A percentile compares a stretch with the other conserved stretches of the same genome.
These are phyloP conservation scores for Ocimum tenuiflorum DNA, from an alignment of 257 asterid species.

Conservation along the genomic window DNA sequence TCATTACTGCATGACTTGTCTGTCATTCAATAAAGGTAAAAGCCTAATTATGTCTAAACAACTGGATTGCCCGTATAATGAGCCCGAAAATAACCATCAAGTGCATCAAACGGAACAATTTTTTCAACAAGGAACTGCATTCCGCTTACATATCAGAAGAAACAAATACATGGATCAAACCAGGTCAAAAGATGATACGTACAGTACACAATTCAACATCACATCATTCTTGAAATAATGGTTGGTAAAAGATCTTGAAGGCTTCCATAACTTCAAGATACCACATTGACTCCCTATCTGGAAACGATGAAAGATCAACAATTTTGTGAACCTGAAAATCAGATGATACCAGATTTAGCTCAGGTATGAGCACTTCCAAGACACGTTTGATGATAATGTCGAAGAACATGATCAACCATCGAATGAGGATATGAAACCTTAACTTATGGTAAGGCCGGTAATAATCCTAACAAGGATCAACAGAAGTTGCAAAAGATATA, in stretches of 20 bases:
- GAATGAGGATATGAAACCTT: neutral
- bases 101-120: neutral
- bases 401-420: neutral
- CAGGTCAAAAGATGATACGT: neutral
- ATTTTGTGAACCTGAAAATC: slow-evolving; percentile 81
- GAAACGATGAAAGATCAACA: slow-evolving; percentile 67
- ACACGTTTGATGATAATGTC: neutral
- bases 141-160: neutral
- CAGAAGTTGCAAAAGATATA: neutral
- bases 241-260: slow-evolving; percentile 66
- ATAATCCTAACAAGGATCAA: neutral
- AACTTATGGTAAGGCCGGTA: neutral
- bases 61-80: neutral
- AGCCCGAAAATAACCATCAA: neutral
- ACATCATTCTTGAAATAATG: slow-evolving; percentile 37
- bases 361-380: neutral
- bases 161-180: neutral
- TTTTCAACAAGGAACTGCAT: neutral
- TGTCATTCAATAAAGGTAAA: no score
- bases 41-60: neutral
- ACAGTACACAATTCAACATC: slow-evolving; percentile 6
- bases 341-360: neutral
- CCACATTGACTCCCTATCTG: slow-evolving; percentile 95
- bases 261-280: slow-evolving; percentile 87
- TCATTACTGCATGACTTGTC: no score